Conservation (phyloP, 2,329 filamentous ascomycete genomes). For the Colletotrichum navitas region DNA sequence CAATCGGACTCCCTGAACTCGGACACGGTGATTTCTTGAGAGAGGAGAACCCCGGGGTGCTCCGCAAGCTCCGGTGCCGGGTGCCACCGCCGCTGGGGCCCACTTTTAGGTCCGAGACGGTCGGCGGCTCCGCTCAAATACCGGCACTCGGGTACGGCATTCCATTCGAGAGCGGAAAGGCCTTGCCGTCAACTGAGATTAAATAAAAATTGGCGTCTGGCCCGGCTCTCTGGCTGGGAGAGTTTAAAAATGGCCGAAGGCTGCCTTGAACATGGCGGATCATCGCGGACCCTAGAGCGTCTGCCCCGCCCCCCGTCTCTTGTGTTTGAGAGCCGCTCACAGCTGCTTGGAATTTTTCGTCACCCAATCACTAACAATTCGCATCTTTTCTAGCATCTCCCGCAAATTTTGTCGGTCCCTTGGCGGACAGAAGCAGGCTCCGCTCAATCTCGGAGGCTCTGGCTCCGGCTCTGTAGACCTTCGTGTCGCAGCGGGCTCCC, state of each 20-base stretch:
- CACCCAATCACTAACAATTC: neutral
- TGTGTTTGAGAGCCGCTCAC: neutral
- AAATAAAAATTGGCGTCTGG: neutral
- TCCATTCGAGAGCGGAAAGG: too few species aligned
- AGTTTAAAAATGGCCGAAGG: neutral
- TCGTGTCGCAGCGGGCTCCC: neutral
- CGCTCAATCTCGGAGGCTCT: neutral
- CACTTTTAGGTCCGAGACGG: neutral
- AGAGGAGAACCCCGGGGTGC: neutral
- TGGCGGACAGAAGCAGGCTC: neutral
- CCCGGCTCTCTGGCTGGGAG: neutral
- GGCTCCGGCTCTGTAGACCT: conserved; percentile 1
- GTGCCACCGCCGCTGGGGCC: neutral
- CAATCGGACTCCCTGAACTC: neutral
- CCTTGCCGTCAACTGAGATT: neutral
- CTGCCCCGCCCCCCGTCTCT: neutral
- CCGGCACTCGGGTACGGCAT: neutral
- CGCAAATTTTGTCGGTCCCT: neutral
- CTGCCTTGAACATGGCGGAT: neutral
- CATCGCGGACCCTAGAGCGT: neutral
- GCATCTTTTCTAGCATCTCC: neutral
- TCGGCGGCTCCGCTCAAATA: neutral
- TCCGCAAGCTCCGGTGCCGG: neutral
- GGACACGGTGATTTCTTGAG: neutral
- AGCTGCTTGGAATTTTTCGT: neutral